These are phyloP conservation scores for Lindgomyces ingoldianus DNA, from an alignment of 495 filamentous ascomycete species.

Conservation along the genomic window DNA sequence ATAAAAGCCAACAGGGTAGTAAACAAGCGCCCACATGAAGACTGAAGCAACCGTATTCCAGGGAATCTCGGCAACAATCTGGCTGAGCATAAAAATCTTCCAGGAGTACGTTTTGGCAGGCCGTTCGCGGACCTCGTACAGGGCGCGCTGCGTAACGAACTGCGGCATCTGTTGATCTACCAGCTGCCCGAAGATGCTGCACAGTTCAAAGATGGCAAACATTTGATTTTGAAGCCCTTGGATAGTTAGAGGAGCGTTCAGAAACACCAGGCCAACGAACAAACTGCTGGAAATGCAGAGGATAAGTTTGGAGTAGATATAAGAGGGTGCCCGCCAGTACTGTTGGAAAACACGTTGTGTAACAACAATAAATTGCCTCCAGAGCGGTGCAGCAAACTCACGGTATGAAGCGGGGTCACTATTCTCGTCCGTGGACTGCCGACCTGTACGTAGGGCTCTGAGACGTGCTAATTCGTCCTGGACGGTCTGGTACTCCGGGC, in stretches of 20 bases:
- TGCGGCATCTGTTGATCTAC: constrained; percentile 65
- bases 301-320: constrained; percentile 69
- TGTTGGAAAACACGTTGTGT: constrained; percentile 73
- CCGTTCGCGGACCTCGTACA: constrained; percentile 70
- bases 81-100: constrained; percentile 65
- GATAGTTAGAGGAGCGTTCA: constrained; percentile 54
- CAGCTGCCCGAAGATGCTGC: constrained; percentile 59
- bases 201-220: constrained; percentile 69
- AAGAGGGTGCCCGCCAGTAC: constrained; percentile 83
- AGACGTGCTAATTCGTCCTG: constrained; percentile 67
- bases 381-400: constrained; percentile 44
- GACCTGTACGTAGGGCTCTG: too few relatives aligned
- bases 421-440: too few relatives aligned
- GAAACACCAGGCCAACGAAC: constrained; percentile 55
- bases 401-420: too few relatives aligned
- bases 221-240: constrained; percentile 60
- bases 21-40: background rate
- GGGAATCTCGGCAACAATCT: constrained; percentile 59
- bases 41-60: background rate
- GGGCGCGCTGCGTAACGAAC: constrained; percentile 62
- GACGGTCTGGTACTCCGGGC: constrained; percentile 51
- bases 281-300: constrained; percentile 49
- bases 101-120: constrained; percentile 68
- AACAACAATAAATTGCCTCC: constrained; percentile 55
- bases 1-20: background rate